phyloP scores from a whole-genome alignment of 1,284 basidiomycete species.

The Pisolithus thermaeus region DNA sequence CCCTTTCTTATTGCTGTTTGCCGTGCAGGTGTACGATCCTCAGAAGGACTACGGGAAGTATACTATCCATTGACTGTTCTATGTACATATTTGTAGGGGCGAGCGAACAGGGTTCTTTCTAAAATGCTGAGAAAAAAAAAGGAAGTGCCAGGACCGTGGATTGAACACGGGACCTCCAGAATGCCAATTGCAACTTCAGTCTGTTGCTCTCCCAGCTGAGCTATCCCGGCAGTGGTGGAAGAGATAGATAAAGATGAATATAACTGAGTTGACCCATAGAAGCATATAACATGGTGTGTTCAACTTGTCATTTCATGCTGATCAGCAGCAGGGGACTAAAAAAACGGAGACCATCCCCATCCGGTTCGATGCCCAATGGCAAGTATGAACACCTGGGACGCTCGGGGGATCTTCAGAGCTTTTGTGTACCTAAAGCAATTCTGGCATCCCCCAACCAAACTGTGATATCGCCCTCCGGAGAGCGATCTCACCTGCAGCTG shows the following conservation, averaged over 20 bases:
- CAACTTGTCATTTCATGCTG: no score
- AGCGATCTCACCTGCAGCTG: neutral
- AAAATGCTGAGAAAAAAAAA: constrained; percentile 9
- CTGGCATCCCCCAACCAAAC: neutral
- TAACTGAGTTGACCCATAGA: neutral
- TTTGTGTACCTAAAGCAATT: no score
- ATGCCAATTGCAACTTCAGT: constrained; percentile 41
- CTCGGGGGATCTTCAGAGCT: no score
- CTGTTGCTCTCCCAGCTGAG: constrained; percentile 70
- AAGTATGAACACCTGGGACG: no score
- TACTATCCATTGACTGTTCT: constrained; percentile 55
- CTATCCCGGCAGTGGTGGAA: constrained; percentile 37
- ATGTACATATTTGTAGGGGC: no score
- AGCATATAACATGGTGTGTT: no score
- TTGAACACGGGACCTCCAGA: constrained; percentile 66
- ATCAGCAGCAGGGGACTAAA: no score
- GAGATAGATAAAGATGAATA: neutral
- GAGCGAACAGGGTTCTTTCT: no score
- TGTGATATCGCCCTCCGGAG: no score
- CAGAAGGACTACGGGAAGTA: constrained; percentile 90
- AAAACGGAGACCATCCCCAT: no score
- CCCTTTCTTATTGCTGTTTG: constrained; percentile 3
- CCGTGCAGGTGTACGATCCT: constrained; percentile 75
- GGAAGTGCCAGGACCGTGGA: constrained; percentile 49
- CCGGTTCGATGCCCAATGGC: no score